Evolutionary conservation across 768 basidiomycete species (phyloP).

Genomic region (Rickenella mellea): DNA sequence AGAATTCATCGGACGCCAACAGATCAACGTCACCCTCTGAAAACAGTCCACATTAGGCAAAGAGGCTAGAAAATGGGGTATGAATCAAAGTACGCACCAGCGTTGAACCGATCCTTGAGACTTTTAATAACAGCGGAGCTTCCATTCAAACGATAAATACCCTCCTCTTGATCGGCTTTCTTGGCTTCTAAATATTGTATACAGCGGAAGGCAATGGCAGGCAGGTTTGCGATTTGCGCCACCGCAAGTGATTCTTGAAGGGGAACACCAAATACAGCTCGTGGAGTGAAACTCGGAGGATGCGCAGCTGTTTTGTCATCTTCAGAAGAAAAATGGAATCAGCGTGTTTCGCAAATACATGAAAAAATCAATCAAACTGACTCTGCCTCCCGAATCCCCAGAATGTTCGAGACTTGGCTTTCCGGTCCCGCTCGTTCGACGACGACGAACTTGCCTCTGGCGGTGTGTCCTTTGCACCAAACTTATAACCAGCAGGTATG

Average conservation of each 20-base stretch:
- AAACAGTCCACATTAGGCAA: conserved; percentile 2
- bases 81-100: conserved; percentile 42
- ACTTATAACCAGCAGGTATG: conserved; percentile 86
- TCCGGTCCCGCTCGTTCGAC: conserved; percentile 69
- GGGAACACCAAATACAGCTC: conserved; percentile 83
- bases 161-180: conserved; percentile 93
- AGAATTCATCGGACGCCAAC: conserved; percentile 79
- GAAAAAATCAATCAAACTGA: conserved; percentile 15
- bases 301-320: conserved; percentile 9
- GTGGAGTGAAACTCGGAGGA: conserved; percentile 33
- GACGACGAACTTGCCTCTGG: conserved; percentile 13
- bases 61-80: background rate
- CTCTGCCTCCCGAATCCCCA: conserved; percentile 68
- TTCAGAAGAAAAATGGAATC: conserved; percentile 10
- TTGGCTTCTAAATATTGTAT: conserved; percentile 94
- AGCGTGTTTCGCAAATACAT: conserved; percentile 21
- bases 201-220: conserved; percentile 89
- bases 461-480: conserved; percentile 63
- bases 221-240: conserved; percentile 81
- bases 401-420: conserved; percentile 87
- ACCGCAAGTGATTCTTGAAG: conserved; percentile 84
- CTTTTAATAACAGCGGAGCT: conserved; percentile 92
- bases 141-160: conserved; percentile 92
- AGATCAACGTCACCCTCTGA: conserved; percentile 95
- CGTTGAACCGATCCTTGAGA: conserved; percentile 88